A percentile compares a stretch with the other conserved stretches of the same genome.
These are phyloP conservation scores for Yamadazyma atmosphaerica DNA, from an alignment of 1,139 yeast species.

Conservation along the genomic window DNA sequence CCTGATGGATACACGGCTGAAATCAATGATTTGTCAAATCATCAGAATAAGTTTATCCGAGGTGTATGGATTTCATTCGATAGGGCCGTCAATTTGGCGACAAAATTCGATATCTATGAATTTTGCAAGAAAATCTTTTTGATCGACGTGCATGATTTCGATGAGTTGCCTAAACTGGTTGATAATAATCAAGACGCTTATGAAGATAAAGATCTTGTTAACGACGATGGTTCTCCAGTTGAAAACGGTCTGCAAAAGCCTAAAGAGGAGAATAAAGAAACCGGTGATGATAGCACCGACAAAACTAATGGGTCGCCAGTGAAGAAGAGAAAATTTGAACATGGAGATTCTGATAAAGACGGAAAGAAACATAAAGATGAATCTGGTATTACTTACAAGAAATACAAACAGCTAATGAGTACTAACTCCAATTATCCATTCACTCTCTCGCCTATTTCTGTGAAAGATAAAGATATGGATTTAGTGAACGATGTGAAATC, in stretches of 20 bases:
- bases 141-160: constrained; percentile 49
- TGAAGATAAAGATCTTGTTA: constrained; percentile 12
- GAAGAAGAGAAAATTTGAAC: constrained; percentile 23
- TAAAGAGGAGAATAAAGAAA: too few species aligned
- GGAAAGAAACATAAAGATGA: background rate
- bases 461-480: constrained; percentile 27
- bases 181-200: constrained; percentile 18
- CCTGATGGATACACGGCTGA: constrained; percentile 24
- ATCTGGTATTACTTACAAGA: constrained; percentile 13
- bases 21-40: constrained; percentile 30
- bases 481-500: constrained; percentile 54
- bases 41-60: constrained; percentile 25
- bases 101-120: constrained; percentile 43
- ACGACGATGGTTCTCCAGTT: constrained; percentile 1
- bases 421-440: constrained; percentile 48
- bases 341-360: constrained; percentile 1
- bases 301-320: constrained; percentile 6
- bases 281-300: too few species aligned
- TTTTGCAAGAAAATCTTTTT: constrained; percentile 40
- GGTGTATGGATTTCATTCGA: constrained; percentile 51
- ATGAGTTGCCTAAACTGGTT: constrained; percentile 31
- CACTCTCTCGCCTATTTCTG: constrained; percentile 54
- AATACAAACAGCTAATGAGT: constrained; percentile 7
- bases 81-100: constrained; percentile 42
- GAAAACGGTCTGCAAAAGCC: too few species aligned